Evolutionary conservation across 176 grass and related monocot species (phyloP), one percentile per base, ranked within the genome.

Genomic region (Bolboschoenus planiculmis): DNA sequence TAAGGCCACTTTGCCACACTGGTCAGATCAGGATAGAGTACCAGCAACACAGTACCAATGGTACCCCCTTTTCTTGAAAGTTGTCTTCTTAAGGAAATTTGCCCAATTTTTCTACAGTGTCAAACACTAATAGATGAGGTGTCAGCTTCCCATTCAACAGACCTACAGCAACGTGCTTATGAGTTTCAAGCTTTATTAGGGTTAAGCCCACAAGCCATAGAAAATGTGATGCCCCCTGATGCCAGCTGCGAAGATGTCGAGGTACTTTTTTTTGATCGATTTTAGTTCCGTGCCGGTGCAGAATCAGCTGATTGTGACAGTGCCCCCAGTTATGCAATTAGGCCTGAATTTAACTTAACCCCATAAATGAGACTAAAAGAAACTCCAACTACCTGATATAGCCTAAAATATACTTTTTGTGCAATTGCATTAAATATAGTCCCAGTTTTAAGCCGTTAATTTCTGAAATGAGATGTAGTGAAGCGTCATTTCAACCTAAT

Each of bases 191-290:
- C 97, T 35, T 96, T 96, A 87, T 84, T 99, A 81, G 87, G 87
- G 15, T 86, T 96, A 87, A 89, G 91, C 57, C 89, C 90, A 85
- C 88, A 87, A 76, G 86, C 83, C 80, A 87, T 96, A 81, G 97
- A 89, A 83, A 96, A 14, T 76, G 85, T 93, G 63, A 96, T 99
- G 84, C 97, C 97, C 11, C 63, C 76, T 56, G 97, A 99, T 86
- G 97, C 97, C 81, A 99, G 97, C 78, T 99, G 97, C 61, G 97
- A 99, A 88, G 97, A 99, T 90, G 86, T 99, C 85, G 97, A 99
- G 97, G 97, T 96, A 93, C 35, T n/a, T 50, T 37, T 36, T 0
- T 63, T 65, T 27, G n/a, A 82, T 42, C 31, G 48, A 50, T 30
- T 35, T 61, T 75, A 33, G 15, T 29, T 53, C 13, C 0, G 15